Percentiles rank a stretch among this genome's conserved stretches.
Evolutionary conservation across 129 eudicot genomes (phyloP).

Genomic region (Kitagawia praeruptora): DNA sequence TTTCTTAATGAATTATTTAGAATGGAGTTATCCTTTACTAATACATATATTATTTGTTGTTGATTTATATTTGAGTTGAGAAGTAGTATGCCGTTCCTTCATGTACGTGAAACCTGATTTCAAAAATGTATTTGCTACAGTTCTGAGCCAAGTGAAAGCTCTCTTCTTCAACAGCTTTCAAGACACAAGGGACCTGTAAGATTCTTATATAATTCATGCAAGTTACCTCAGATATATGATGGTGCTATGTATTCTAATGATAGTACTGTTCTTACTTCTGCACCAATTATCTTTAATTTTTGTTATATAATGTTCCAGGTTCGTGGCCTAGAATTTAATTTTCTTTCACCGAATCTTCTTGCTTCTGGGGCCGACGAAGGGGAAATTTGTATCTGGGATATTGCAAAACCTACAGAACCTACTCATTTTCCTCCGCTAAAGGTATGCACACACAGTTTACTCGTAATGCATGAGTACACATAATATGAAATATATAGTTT

Average conservation of each 20-base stretch:
- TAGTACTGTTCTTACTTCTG: background rate
- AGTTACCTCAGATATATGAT: background rate
- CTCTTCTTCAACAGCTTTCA: slow-evolving; percentile 64
- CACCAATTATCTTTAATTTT: slow-evolving; percentile 3
- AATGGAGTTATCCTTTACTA: background rate
- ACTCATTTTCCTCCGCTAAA: slow-evolving; percentile 82
- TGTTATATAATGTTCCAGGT: slow-evolving; percentile 38
- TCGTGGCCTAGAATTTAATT: slow-evolving; percentile 93
- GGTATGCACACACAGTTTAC: slow-evolving; percentile 27
- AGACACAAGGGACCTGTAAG: slow-evolving; percentile 94
- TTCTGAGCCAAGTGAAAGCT: slow-evolving; percentile 54
- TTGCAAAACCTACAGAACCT: slow-evolving; percentile 69
- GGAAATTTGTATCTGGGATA: slow-evolving; percentile 95
- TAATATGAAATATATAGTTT: background rate
- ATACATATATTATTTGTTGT: background rate
- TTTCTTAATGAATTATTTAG: background rate
- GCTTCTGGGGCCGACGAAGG: slow-evolving; percentile 99
- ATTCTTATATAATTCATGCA: slow-evolving; percentile 5
- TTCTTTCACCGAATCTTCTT: slow-evolving; percentile 69
- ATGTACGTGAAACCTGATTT: slow-evolving; percentile 8
- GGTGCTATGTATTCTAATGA: slow-evolving; percentile 1
- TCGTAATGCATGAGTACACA: background rate
- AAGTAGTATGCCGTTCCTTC: background rate
- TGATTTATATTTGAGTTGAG: background rate
- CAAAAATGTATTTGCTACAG: slow-evolving; percentile 26